These are phyloP conservation scores for Setaria italica DNA, from an alignment of 202 grass and related monocot species.

Conservation along the genomic window DNA sequence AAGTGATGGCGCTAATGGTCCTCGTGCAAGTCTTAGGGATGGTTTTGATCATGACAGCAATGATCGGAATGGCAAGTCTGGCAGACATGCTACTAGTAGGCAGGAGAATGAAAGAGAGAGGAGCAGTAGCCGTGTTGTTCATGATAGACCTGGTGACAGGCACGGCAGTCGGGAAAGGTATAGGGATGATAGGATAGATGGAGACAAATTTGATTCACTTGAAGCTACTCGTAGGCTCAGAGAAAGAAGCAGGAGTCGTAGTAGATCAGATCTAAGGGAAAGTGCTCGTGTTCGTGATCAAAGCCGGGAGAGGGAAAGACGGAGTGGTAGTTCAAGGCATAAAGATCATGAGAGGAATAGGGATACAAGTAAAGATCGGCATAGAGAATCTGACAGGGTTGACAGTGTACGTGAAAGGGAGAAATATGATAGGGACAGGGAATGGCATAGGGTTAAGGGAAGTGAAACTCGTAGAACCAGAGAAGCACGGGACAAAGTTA, in stretches of 20 bases:
- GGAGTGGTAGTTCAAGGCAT: slow-evolving; percentile 59
- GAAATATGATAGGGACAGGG: slow-evolving; percentile 61
- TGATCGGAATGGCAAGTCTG: slow-evolving; percentile 48
- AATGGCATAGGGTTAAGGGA: slow-evolving; percentile 49
- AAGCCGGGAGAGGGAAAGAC: slow-evolving; percentile 64
- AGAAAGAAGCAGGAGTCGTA: slow-evolving; percentile 74
- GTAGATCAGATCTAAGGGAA: slow-evolving; percentile 57
- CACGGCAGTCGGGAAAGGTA: slow-evolving; percentile 57
- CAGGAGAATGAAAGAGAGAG: slow-evolving; percentile 55
- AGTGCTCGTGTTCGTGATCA: slow-evolving; percentile 37
- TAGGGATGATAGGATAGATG: slow-evolving; percentile 49
- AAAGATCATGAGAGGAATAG: slow-evolving; percentile 59
- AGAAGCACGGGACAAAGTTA: slow-evolving; percentile 56
- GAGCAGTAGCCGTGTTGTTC: slow-evolving; percentile 43
- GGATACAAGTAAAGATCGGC: slow-evolving; percentile 48
- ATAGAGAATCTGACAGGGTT: slow-evolving; percentile 53
- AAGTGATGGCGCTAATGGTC: slow-evolving; percentile 37
- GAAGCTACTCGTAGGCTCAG: slow-evolving; percentile 60
- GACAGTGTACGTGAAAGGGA: slow-evolving; percentile 52
- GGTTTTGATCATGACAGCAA: slow-evolving; percentile 46
- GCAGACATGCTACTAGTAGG: slow-evolving; percentile 34
- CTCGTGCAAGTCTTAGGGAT: slow-evolving; percentile 38
- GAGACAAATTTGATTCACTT: slow-evolving; percentile 54
- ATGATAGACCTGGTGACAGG: slow-evolving; percentile 55
- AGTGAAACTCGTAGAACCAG: slow-evolving; percentile 49